These are phyloP conservation scores for Periconia digitata DNA, from an alignment of 2,329 filamentous ascomycete species.

Conservation along the genomic window DNA sequence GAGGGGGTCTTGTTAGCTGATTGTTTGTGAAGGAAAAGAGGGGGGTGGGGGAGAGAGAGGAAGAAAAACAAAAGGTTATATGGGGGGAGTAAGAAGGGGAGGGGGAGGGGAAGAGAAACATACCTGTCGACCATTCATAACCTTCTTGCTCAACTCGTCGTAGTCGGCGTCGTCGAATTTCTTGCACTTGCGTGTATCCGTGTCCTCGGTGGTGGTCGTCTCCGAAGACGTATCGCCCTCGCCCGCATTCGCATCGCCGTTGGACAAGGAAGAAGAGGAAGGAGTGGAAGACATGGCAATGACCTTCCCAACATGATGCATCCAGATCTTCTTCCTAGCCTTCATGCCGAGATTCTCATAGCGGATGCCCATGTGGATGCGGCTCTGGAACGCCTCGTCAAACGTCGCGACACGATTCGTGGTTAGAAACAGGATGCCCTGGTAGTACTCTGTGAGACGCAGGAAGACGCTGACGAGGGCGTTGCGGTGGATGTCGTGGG, in stretches of 20 bases:
- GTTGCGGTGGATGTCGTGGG: constrained; percentile 83
- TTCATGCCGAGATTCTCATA: constrained; percentile 74
- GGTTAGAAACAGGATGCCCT: constrained; percentile 86
- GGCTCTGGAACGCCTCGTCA: constrained; percentile 85
- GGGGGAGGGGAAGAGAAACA: constrained; percentile 14
- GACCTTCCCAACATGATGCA: constrained; percentile 78
- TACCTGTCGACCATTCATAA: constrained; percentile 69
- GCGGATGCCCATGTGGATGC: constrained; percentile 81
- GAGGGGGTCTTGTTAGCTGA: too few relatives aligned
- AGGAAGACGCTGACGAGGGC: constrained; percentile 86
- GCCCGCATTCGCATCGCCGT: too few relatives aligned
- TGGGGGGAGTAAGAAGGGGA: not conserved
- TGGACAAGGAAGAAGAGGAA: too few relatives aligned
- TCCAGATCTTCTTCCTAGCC: constrained; percentile 79
- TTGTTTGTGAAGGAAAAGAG: not conserved
- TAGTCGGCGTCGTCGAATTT: constrained; percentile 68
- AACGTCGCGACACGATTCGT: constrained; percentile 88
- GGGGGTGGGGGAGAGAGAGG: not conserved
- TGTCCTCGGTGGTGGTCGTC: constrained; percentile 50
- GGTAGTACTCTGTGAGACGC: constrained; percentile 85
- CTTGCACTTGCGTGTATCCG: constrained; percentile 36
- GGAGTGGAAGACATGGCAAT: constrained; percentile 48
- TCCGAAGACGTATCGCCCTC: constrained; percentile 55
- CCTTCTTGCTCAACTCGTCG: constrained; percentile 65
- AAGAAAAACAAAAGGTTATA: too few relatives aligned